Conservation (phyloP, 1,284 basidiomycete genomes). For the Heliocybe sulcata region DNA sequence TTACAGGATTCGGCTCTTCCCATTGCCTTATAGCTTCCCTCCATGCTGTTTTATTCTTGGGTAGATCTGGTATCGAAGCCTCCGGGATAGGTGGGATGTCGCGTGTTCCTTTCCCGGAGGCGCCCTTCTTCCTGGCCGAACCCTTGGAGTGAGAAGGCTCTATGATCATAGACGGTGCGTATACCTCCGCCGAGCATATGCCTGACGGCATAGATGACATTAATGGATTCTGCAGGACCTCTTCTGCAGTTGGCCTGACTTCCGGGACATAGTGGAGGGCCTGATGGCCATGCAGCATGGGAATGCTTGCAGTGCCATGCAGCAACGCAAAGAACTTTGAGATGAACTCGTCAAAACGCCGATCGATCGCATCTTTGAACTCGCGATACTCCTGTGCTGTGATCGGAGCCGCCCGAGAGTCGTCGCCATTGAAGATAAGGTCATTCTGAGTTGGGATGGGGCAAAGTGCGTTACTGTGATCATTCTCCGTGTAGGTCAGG, state of each 20-base stretch:
- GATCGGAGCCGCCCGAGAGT: not conserved
- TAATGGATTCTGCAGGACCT: not conserved
- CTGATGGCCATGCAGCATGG: not conserved
- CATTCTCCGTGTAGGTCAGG: constrained; percentile 6
- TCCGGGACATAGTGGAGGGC: not conserved
- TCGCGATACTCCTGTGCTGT: not conserved
- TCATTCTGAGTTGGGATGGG: not conserved
- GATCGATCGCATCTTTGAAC: not conserved
- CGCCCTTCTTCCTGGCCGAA: too few species aligned
- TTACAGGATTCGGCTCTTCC: not conserved
- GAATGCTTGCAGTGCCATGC: not conserved
- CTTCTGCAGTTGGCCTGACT: not conserved
- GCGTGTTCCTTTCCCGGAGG: not conserved
- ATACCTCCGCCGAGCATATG: too few species aligned
- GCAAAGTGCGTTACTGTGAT: not conserved
- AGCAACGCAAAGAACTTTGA: not conserved
- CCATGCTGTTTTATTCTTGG: not conserved
- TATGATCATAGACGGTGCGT: too few species aligned
- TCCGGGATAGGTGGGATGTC: not conserved
- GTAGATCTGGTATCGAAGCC: not conserved
- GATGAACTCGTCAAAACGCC: not conserved
- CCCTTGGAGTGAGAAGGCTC: too few species aligned
- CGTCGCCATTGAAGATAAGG: not conserved
- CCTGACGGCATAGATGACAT: not conserved
- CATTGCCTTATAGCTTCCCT: not conserved